phyloP scores from a whole-genome alignment of 192 early-diverging fungal genomes.

The Backusella australiensis region DNA sequence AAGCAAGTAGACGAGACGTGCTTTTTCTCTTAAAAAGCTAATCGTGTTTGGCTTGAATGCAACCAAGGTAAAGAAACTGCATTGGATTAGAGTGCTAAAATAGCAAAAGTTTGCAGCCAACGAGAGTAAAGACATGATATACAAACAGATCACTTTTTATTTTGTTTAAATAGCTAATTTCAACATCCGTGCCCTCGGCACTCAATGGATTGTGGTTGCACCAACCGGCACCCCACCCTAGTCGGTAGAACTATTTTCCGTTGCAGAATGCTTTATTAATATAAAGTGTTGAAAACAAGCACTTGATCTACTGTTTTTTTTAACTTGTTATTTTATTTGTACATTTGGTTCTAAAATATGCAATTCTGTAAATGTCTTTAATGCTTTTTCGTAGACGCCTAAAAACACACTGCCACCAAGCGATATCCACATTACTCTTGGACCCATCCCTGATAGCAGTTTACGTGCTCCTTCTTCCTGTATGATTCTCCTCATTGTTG shows the following conservation, averaged over 20 bases:
- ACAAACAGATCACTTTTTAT: not conserved
- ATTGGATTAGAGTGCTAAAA: not conserved
- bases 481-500: slow-evolving; percentile 71
- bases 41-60: not conserved
- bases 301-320: too few relatives aligned
- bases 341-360: slow-evolving; percentile 13
- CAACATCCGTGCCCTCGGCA: not conserved
- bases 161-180: not conserved
- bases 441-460: slow-evolving; percentile 84
- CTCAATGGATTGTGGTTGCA: not conserved
- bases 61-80: not conserved
- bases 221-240: not conserved
- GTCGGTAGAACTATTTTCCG: not conserved
- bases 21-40: not conserved
- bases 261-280: too few relatives aligned
- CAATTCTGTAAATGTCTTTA: slow-evolving; percentile 22
- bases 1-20: not conserved
- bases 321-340: not conserved
- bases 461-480: slow-evolving; percentile 72
- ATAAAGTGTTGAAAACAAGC: too few relatives aligned
- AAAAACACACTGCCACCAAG: slow-evolving; percentile 94
- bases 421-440: slow-evolving; percentile 92
- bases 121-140: not conserved
- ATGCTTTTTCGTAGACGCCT: slow-evolving; percentile 87
- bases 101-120: not conserved